Base-by-base conservation (phyloP, 108 stramenopile species). In the Parietichytrium sp. region DNA sequence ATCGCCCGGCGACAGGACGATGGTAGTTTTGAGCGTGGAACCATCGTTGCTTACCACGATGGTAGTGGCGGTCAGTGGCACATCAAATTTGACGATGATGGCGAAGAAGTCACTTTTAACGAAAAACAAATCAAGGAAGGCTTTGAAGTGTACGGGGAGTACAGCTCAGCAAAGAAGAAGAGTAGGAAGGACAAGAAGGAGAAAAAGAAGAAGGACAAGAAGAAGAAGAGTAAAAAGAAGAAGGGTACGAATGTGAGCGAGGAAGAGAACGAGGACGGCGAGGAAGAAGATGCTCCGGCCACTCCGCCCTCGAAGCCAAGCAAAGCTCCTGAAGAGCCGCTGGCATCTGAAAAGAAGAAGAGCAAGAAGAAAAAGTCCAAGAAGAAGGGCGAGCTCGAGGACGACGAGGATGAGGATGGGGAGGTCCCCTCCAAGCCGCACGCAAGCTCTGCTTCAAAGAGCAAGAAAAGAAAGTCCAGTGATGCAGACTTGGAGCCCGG, bases 211-310 rank as follows among this genome's bases (percentile, higher is more conserved):
- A 50, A 25, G 12, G 31, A 79, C 16, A 26, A 30, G 49, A 51
- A 79, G 29, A 50, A 79, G 26, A 27, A 26, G 15, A 15, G 23
- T 55, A 15, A 25, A 16, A 30, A 79, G 8, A 51, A 79, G 49
- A 51, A 79, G 26, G 50, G 8, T 12, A 51, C 49, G 48, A 26
- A 51, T 23, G 18, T 20, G 15, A 23, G 23, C 23, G 23, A 18
- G 16, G 54, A 25, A 15, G 54, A 18, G 48, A 30, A 51, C n/a
- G 50, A 13, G n/a, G 79, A 50, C 49, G 79, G n/a, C 12, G 79
- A 79, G 13, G 79, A 79, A 27, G 79, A 79, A 26, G 79, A 79
- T 4, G 79, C n/a, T n/a, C n/a, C n/a, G n/a, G n/a, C n/a, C n/a
- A n/a, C n/a, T n/a, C n/a, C n/a, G n/a, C n/a, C n/a, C n/a, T n/a